Conservation (phyloP, 164 flowering plant species). For the Brasenia schreberi region DNA sequence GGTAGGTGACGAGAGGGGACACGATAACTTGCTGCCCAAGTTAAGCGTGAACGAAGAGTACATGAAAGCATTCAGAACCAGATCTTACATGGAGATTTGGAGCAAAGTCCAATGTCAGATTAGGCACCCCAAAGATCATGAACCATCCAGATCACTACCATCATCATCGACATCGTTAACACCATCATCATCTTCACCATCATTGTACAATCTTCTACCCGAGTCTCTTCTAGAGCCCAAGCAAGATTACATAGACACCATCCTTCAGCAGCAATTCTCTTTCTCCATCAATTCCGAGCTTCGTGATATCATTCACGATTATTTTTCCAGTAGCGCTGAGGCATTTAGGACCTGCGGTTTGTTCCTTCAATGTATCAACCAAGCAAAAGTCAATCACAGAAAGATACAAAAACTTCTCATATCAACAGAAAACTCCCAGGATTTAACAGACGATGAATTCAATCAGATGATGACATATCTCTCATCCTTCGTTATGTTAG, state of each 20-base stretch:
- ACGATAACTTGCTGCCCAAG: slow-evolving; percentile 22
- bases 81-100: slow-evolving; percentile 55
- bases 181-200: background rate
- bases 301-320: slow-evolving; percentile 35
- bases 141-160: slow-evolving; percentile 2
- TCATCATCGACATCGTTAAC: slow-evolving; percentile 9
- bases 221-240: slow-evolving; percentile 41
- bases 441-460: slow-evolving; percentile 12
- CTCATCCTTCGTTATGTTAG: slow-evolving; percentile 21
- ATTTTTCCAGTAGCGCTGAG: slow-evolving; percentile 45
- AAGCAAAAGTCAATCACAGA: slow-evolving; percentile 28
- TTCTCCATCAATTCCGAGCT: slow-evolving; percentile 6
- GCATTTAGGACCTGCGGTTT: slow-evolving; percentile 39
- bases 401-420: slow-evolving; percentile 28
- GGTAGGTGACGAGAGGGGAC: background rate
- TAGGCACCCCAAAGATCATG: slow-evolving; percentile 2
- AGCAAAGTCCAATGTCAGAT: slow-evolving; percentile 36
- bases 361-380: slow-evolving; percentile 37
- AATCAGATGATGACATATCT: slow-evolving; percentile 23
- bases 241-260: slow-evolving; percentile 28
- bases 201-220: slow-evolving; percentile 14
- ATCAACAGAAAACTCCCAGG: slow-evolving; percentile 6
- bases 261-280: slow-evolving; percentile 10
- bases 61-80: slow-evolving; percentile 61
- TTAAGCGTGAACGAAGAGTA: slow-evolving; percentile 57